Base-by-base conservation (phyloP, 768 basidiomycete species). In the Termitomyces heimii region DNA sequence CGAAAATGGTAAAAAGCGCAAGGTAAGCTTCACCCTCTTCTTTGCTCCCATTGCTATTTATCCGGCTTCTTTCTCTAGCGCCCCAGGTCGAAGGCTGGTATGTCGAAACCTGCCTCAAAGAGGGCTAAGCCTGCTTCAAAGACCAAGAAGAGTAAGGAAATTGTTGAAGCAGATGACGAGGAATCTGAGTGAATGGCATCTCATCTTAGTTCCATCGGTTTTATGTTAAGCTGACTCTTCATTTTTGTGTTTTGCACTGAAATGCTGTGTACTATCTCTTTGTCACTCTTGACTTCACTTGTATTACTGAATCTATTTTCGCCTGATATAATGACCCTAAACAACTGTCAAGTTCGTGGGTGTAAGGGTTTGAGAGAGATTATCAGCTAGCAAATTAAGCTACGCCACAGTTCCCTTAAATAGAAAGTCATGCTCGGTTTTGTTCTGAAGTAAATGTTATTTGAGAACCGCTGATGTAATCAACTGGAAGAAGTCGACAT, bases 1-100 rank as follows among this genome's bases (percentile, higher is more conserved):
- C 2, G 62, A 69, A 68, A 67, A 66, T 55, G 72, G 70, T 64
- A 88, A 84, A 76, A 92, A 91, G 73, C 84, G 86, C 72, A 88
- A 89, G 83, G 88, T 84, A 63, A 40, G 16, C 10, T 39, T 20
- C 22, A 37, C 18, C 13, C 9, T 51, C 13, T 44, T 4, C 13
- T 47, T 44, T 32, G 10, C 55, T 56, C 10, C 3, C 66, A 32
- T 43, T 20, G 31, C 29, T 53, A 16, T 31, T 22, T 3, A 32
- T 31, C 5, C 7, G 9, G 45, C 44, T 22, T 48, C 28, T 35
- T 28, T 35, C 28, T 24, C 59, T 26, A 82, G 79, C 75, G 75
- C 55, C 72, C 78, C 4, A 68, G 68, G 22, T 68, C 77, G 43
- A 79, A 76, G 57, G 57, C 73, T 13, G 61, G 69, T 12, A 61